Evolutionary conservation across 306 rosid species (phyloP).

Genomic region (Quercus aquifolioides): DNA sequence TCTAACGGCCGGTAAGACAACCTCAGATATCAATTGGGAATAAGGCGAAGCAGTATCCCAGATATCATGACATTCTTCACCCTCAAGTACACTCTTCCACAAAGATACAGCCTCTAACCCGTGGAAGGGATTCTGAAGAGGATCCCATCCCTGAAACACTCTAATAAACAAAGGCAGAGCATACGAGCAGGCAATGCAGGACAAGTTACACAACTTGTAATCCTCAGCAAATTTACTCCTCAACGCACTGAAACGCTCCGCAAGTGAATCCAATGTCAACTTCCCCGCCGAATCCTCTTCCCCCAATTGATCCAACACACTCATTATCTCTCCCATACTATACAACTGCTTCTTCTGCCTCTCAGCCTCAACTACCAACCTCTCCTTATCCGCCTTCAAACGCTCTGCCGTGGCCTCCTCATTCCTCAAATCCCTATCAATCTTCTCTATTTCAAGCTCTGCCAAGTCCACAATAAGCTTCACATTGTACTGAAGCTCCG

Average conservation of each 20-base stretch:
- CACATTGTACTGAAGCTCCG: constrained; percentile 53
- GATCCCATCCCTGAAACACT: constrained; percentile 94
- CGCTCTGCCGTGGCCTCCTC: constrained; percentile 12
- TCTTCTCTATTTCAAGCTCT: constrained; percentile 50
- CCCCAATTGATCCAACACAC: constrained; percentile 47
- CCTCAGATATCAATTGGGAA: too few relatives aligned
- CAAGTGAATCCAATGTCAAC: constrained; percentile 64
- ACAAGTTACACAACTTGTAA: constrained; percentile 80
- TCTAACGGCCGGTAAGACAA: constrained; percentile 21
- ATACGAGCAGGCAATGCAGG: constrained; percentile 81
- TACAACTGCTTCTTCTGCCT: constrained; percentile 70
- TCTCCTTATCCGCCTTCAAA: constrained; percentile 76
- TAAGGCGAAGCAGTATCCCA: too few relatives aligned
- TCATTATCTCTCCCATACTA: constrained; percentile 53
- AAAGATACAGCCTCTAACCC: constrained; percentile 62
- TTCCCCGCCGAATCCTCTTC: constrained; percentile 35
- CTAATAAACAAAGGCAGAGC: constrained; percentile 80
- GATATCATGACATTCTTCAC: constrained; percentile 20
- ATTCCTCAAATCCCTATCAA: constrained; percentile 42
- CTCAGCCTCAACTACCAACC: constrained; percentile 51
- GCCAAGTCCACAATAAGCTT: constrained; percentile 46
- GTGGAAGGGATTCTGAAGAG: constrained; percentile 70
- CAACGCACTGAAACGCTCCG: constrained; percentile 53
- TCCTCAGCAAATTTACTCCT: constrained; percentile 52
- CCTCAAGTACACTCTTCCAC: constrained; percentile 80